Evolutionary conservation across 2,329 filamentous ascomycete genomes (phyloP).

Genomic region (Colletotrichum liriopes): DNA sequence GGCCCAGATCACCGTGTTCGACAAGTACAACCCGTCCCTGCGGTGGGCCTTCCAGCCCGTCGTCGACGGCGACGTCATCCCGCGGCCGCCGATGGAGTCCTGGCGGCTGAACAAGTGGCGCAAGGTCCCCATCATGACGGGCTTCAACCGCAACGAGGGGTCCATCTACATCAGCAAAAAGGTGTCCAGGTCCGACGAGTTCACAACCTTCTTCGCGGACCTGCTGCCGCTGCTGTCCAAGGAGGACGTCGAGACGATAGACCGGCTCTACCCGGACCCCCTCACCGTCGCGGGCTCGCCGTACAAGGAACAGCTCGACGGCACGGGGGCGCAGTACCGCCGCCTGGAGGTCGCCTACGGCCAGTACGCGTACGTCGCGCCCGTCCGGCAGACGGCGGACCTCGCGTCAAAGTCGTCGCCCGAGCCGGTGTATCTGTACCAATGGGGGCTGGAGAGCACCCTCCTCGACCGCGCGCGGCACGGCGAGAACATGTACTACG

Average conservation of each 20-base stretch:
- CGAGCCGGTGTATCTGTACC: conserved; percentile 61
- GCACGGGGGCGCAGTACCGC: conserved; percentile 68
- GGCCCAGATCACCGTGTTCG: conserved; percentile 63
- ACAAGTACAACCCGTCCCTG: conserved; percentile 58
- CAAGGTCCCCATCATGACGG: conserved; percentile 75
- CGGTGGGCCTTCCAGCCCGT: conserved; percentile 80
- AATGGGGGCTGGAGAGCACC: conserved; percentile 67
- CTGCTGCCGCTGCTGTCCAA: conserved; percentile 72
- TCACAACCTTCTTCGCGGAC: conserved; percentile 70
- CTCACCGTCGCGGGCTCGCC: conserved; percentile 33
- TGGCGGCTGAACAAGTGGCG: conserved; percentile 70
- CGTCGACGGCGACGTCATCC: conserved; percentile 74
- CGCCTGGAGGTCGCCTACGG: conserved; percentile 74
- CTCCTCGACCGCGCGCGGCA: conserved; percentile 60
- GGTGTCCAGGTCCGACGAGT: conserved; percentile 57
- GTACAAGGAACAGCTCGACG: conserved; percentile 26
- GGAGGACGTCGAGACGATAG: conserved; percentile 68
- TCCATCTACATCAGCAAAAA: conserved; percentile 72
- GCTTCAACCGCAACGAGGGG: conserved; percentile 81
- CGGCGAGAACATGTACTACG: conserved; percentile 57
- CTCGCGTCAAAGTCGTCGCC: conserved; percentile 57
- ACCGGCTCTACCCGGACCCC: conserved; percentile 71
- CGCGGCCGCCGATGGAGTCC: conserved; percentile 69
- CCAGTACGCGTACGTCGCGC: conserved; percentile 77
- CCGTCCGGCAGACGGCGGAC: conserved; percentile 73